phyloP scores from a whole-genome alignment of 179 eudicot genomes.

The Patellifolia procumbens region DNA sequence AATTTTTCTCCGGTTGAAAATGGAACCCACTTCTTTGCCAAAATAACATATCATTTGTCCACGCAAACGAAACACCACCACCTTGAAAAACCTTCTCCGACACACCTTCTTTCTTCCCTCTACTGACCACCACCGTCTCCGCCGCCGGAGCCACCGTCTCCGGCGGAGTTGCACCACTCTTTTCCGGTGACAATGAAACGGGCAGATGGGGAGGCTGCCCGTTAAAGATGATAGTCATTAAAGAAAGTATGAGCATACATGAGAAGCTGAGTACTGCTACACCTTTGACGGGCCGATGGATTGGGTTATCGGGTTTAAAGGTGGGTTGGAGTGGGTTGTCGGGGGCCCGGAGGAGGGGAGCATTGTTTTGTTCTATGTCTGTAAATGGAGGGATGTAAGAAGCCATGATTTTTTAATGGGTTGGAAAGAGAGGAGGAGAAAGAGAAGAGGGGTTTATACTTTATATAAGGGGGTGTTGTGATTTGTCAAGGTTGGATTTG shows the following conservation, averaged over 20 bases:
- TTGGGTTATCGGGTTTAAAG: neutral
- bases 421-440: neutral
- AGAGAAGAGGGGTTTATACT: neutral
- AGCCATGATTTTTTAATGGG: constrained; percentile 19
- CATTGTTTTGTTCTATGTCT: constrained; percentile 25
- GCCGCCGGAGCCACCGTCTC: neutral
- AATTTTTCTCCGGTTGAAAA: constrained; percentile 77
- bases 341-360: constrained; percentile 19
- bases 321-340: neutral
- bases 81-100: constrained; percentile 29
- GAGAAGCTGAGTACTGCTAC: constrained; percentile 9
- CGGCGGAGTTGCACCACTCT: neutral
- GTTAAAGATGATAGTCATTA: constrained; percentile 20
- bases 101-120: constrained; percentile 60
- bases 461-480: constrained; percentile 1
- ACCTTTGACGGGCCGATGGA: constrained; percentile 16
- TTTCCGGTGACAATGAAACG: neutral
- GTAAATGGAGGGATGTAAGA: constrained; percentile 6
- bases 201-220: constrained; percentile 5
- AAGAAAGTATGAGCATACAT: constrained; percentile 28
- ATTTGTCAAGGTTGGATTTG: constrained; percentile 23
- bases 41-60: constrained; percentile 67
- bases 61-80: constrained; percentile 30
- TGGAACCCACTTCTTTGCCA: constrained; percentile 83
- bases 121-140: constrained; percentile 24